Evolutionary conservation across 306 rosid genomes (phyloP).

Genomic region (Chamaecrista fasciculata): DNA sequence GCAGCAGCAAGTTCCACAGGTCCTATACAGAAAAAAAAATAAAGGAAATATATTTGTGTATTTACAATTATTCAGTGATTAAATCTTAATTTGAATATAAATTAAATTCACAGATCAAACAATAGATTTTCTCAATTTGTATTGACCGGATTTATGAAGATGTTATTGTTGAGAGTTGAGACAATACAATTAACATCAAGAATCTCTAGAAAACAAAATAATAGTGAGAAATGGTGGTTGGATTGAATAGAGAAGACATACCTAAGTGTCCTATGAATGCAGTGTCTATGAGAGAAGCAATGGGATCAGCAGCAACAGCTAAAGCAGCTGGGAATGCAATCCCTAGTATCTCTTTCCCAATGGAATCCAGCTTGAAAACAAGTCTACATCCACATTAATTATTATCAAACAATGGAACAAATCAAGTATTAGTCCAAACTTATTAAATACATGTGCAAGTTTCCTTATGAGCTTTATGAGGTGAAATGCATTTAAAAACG

Average conservation of each 20-base stretch:
- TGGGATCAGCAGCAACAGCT: slow-evolving; percentile 95
- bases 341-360: slow-evolving; percentile 66
- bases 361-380: slow-evolving; percentile 66
- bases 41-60: too few species aligned
- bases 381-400: slow-evolving; percentile 37
- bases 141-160: too few species aligned
- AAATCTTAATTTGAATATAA: too few species aligned
- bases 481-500: not conserved
- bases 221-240: too few species aligned
- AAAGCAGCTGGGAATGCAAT: slow-evolving; percentile 87
- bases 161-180: too few species aligned
- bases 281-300: slow-evolving; percentile 91
- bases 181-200: too few species aligned
- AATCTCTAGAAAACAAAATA: too few species aligned
- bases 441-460: not conserved
- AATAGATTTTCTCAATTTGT: too few species aligned
- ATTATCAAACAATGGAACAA: too few species aligned
- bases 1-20: slow-evolving; percentile 95
- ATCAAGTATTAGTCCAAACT: slow-evolving; percentile 2
- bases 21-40: slow-evolving; percentile 34
- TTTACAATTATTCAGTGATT: too few species aligned
- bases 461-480: not conserved
- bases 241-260: not conserved
- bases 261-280: slow-evolving; percentile 93
- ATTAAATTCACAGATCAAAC: too few species aligned